Conservation (phyloP, 2,329 filamentous ascomycete species). For the Karstenula rhodostoma region DNA sequence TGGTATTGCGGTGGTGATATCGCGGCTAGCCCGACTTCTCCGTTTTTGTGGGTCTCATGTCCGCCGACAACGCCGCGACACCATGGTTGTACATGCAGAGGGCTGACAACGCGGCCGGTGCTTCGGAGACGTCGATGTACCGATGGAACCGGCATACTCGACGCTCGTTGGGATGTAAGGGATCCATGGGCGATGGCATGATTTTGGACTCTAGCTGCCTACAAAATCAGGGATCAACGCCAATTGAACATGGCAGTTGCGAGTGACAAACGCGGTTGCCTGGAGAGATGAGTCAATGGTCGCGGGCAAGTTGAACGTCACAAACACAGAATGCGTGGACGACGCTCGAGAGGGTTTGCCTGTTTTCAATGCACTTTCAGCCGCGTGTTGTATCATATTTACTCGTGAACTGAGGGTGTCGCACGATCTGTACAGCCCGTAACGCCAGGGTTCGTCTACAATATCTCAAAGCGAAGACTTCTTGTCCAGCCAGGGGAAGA, state of each 20-base stretch:
- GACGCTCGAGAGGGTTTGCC: not conserved
- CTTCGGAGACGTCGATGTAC: not conserved
- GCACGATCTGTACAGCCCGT: not conserved
- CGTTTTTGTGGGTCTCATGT: slow-evolving; percentile 3
- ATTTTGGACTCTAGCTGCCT: not conserved
- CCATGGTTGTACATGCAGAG: not conserved
- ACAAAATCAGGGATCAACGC: not conserved
- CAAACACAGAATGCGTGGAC: not conserved
- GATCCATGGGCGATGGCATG: not conserved
- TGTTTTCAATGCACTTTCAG: not conserved
- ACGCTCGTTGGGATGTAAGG: not conserved
- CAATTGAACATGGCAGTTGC: no score
- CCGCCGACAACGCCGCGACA: slow-evolving; percentile 8
- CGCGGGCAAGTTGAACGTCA: not conserved
- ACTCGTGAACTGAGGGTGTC: slow-evolving; percentile 6
- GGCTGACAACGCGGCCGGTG: not conserved
- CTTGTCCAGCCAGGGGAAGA: slow-evolving; percentile 39
- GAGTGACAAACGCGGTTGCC: not conserved
- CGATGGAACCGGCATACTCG: not conserved
- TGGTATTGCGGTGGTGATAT: not conserved
- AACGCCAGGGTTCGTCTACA: slow-evolving; percentile 2
- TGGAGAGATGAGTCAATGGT: not conserved
- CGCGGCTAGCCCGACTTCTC: not conserved
- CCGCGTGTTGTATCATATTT: slow-evolving; percentile 13
- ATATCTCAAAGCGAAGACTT: slow-evolving; percentile 55